These are phyloP conservation scores for Calonectria montana DNA, from an alignment of 2,329 filamentous ascomycete species.

Conservation along the genomic window DNA sequence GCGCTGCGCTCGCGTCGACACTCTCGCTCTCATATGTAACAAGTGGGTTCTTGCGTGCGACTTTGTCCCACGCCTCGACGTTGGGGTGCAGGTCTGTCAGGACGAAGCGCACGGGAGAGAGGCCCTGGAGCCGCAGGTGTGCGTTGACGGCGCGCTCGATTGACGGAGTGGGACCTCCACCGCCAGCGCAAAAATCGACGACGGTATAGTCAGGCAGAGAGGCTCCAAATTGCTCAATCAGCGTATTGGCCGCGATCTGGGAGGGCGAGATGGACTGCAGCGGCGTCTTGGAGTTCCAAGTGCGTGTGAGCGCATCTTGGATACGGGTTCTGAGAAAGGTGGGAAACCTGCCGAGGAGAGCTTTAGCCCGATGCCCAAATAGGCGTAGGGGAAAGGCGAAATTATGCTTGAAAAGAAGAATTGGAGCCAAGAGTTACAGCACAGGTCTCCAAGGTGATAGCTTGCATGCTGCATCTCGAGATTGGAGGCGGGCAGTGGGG, in stretches of 20 bases:
- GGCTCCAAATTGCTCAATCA: constrained; percentile 62
- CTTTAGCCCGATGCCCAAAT: not conserved
- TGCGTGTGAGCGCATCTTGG: constrained; percentile 72
- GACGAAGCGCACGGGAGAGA: constrained; percentile 64
- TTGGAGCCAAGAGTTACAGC: not conserved
- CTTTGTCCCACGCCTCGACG: constrained; percentile 67
- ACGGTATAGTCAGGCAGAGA: constrained; percentile 67
- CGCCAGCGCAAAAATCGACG: constrained; percentile 82
- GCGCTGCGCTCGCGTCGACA: constrained; percentile 74
- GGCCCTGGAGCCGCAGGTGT: constrained; percentile 44
- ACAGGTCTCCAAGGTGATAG: not conserved
- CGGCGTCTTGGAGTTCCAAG: constrained; percentile 72
- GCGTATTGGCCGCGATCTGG: constrained; percentile 67
- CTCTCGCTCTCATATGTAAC: constrained; percentile 69
- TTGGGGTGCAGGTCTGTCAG: constrained; percentile 76
- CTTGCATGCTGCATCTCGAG: not conserved
- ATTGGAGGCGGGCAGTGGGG: not conserved
- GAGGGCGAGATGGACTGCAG: constrained; percentile 69
- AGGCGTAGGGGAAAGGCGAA: not conserved
- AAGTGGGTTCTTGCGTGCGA: constrained; percentile 63
- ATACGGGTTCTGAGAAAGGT: constrained; percentile 71
- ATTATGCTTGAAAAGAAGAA: not conserved
- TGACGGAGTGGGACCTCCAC: constrained; percentile 75
- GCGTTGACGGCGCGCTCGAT: constrained; percentile 71
- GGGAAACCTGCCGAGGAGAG: constrained; percentile 66